Conservation (phyloP, 2,329 filamentous ascomycete species). For the Metarhizium sp. region DNA sequence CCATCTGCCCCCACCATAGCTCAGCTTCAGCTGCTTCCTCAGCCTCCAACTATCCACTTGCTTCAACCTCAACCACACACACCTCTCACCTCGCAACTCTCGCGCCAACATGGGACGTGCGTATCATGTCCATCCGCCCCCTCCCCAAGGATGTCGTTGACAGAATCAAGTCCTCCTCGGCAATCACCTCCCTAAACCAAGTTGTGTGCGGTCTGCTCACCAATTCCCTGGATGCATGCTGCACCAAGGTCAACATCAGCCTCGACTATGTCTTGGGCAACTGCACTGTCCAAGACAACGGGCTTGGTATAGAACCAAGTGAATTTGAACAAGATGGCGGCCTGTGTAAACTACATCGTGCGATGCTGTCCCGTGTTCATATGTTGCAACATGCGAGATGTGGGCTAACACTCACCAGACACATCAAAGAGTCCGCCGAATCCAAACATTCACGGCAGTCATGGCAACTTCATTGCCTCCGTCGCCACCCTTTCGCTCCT, state of each 20-base stretch:
- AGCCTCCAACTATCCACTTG: not conserved
- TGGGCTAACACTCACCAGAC: conserved; percentile 36
- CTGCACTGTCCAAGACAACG: conserved; percentile 79
- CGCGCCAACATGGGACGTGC: conserved; percentile 3
- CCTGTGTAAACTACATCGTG: conserved; percentile 65
- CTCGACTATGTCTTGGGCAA: conserved; percentile 68
- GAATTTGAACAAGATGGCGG: conserved; percentile 68
- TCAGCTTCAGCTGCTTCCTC: not conserved
- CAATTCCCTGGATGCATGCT: conserved; percentile 76
- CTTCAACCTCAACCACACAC: not conserved
- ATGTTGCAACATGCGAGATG: not conserved
- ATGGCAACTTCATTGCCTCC: conserved; percentile 70
- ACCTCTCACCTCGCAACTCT: not conserved
- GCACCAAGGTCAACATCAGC: conserved; percentile 57
- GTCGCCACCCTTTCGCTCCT: conserved; percentile 68
- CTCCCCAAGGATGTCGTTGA: conserved; percentile 63
- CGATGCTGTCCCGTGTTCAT: conserved; percentile 17
- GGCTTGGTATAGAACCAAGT: conserved; percentile 59
- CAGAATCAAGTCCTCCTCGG: conserved; percentile 78
- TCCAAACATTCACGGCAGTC: conserved; percentile 49
- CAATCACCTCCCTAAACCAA: conserved; percentile 63
- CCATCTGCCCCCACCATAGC: too few relatives aligned
- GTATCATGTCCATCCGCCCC: conserved; percentile 53
- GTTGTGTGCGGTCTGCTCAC: conserved; percentile 65
- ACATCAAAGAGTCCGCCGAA: conserved; percentile 61